Evolutionary conservation across 345 rosid species (phyloP), one percentile per base, ranked within the genome.

Genomic region (Dipteronia dyeriana): DNA sequence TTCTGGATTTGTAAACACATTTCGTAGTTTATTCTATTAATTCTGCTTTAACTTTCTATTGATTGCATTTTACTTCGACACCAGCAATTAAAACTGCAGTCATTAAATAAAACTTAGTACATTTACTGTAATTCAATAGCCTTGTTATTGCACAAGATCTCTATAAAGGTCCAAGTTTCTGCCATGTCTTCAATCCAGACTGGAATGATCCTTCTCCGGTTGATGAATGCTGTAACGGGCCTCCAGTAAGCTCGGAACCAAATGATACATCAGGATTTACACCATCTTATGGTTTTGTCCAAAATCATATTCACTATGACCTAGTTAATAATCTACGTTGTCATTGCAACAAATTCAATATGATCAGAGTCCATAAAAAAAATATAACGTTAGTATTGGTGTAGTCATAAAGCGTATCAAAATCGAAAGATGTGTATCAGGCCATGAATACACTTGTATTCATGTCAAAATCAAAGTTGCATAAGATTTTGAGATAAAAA

Each of bases 71-170:
- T n/a, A n/a, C n/a, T n/a, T n/a, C n/a, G n/a, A n/a, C n/a, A n/a
- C n/a, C n/a, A n/a, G n/a, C n/a, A n/a, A n/a, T n/a, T n/a, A n/a
- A n/a, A n/a, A n/a, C 20, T 43, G 16, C 43, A 54, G 7, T 71
- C 31, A n/a, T 19, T 56, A 13, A 34, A 34, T 34, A 34, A 34
- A 34, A 7, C 6, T 17, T 4, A n/a, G 2, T 17, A n/a, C 1
- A 56, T 4, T 2, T 16, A 56, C 19, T 22, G 38, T 51, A 11
- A 43, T 73, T 56, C 34, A 85, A 92, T 87, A 84, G 79, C 99
- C 97, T 94, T 97, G 84, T 94, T 97, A 84, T 94, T 94, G 87
- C 99, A 97, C 81, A 90, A 84, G 81, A 97, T 92, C 88, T 97
- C 98, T 57, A 97, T 85, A 70, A 83, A 80, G 98, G 97, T 83